These are phyloP conservation scores for Pseudogymnoascus sp. DNA, from an alignment of 2,329 filamentous ascomycete genomes.

Conservation along the genomic window DNA sequence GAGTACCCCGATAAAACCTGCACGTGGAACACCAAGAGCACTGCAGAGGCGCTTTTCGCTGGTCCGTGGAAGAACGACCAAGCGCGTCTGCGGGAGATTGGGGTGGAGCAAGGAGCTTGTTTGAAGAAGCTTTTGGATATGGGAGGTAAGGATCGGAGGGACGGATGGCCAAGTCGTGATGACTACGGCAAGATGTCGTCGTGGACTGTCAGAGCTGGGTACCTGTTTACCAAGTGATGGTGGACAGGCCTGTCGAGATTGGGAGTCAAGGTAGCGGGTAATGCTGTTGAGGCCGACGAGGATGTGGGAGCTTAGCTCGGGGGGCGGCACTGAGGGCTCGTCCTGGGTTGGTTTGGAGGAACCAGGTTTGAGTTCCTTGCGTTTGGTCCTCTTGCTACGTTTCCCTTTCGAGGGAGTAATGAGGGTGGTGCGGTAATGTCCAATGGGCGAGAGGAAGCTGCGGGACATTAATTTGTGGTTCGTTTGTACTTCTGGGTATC, in stretches of 20 bases:
- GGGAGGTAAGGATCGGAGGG: constrained; percentile 48
- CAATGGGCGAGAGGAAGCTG: constrained; percentile 57
- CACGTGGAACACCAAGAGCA: constrained; percentile 52
- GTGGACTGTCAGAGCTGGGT: background rate
- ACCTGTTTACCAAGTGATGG: constrained; percentile 2
- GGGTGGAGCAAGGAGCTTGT: constrained; percentile 39
- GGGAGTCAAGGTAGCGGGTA: constrained; percentile 42
- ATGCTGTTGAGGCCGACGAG: constrained; percentile 59
- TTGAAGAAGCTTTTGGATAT: constrained; percentile 48
- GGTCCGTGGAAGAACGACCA: constrained; percentile 55
- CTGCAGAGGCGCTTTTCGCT: constrained; percentile 49
- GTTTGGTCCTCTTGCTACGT: constrained; percentile 45
- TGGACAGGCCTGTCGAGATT: constrained; percentile 16
- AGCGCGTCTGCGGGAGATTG: constrained; percentile 37
- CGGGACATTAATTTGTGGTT: constrained; percentile 11
- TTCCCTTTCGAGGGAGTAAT: constrained; percentile 53
- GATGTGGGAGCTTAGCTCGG: constrained; percentile 48
- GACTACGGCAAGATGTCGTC: constrained; percentile 34
- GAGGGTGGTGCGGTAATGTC: constrained; percentile 49
- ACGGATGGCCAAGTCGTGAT: constrained; percentile 52
- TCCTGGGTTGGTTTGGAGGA: constrained; percentile 26
- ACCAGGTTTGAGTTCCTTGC: constrained; percentile 27
- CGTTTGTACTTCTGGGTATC: background rate
- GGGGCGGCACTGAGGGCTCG: constrained; percentile 21
- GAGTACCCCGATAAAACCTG: constrained; percentile 54